Evolutionary conservation across 2,329 filamentous ascomycete species (phyloP).

Genomic region (Ceratocystiopsis brevicomis): DNA sequence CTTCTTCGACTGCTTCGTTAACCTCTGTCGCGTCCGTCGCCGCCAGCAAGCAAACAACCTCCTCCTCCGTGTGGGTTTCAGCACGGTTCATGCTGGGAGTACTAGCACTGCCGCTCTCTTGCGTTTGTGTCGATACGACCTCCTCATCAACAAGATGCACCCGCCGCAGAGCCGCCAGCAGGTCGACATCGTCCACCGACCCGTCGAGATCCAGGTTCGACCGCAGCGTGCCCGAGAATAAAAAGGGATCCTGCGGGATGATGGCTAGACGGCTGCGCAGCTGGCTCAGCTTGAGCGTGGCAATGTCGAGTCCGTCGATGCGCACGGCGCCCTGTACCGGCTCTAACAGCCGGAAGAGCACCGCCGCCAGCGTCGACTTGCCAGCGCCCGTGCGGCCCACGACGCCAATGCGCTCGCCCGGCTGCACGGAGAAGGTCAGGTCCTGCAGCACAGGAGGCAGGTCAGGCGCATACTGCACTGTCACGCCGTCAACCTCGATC

Average conservation of each 20-base stretch:
- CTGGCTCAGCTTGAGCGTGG: constrained; percentile 39
- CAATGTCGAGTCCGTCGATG: constrained; percentile 32
- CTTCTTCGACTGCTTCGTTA: constrained; percentile 1
- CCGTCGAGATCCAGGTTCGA: constrained; percentile 45
- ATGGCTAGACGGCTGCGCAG: constrained; percentile 42
- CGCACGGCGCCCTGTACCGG: constrained; percentile 22
- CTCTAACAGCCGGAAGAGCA: constrained; percentile 40
- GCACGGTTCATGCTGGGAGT: constrained; percentile 1
- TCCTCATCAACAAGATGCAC: constrained; percentile 32
- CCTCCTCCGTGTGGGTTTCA: constrained; percentile 3
- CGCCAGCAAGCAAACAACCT: constrained; percentile 4
- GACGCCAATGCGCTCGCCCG: constrained; percentile 44
- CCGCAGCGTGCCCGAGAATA: constrained; percentile 45
- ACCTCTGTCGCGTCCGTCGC: constrained; percentile 7
- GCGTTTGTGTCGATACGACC: background rate
- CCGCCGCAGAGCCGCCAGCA: constrained; percentile 39
- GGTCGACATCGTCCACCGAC: constrained; percentile 39
- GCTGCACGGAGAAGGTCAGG: constrained; percentile 18
- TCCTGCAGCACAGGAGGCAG: constrained; percentile 20
- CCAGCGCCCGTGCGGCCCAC: constrained; percentile 48
- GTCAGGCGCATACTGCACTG: constrained; percentile 18
- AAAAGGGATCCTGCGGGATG: constrained; percentile 48
- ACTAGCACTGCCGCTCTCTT: background rate
- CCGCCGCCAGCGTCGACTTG: constrained; percentile 45
- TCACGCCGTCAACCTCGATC: constrained; percentile 21